Percentiles rank a stretch among this genome's conserved stretches.
phyloP scores from a whole-genome alignment of 2,329 filamentous ascomycete species.

The Botrytis medusae region DNA sequence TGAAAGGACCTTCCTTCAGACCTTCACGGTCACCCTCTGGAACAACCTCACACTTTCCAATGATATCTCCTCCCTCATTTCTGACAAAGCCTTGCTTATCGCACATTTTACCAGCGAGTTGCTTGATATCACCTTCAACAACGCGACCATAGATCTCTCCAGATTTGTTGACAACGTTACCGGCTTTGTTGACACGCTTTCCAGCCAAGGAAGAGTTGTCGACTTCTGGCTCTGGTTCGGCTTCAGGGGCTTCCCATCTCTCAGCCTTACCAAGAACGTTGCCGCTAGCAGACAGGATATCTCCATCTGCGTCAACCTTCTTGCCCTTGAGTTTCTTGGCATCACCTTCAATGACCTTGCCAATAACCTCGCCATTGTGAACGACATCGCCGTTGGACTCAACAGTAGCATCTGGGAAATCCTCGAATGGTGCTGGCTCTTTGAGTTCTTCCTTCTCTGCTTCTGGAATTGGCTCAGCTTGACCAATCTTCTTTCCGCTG shows the following conservation, averaged over 20 bases:
- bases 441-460: slow-evolving; percentile 51
- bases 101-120: slow-evolving; percentile 66
- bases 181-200: slow-evolving; percentile 70
- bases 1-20: slow-evolving; percentile 66
- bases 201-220: slow-evolving; percentile 65
- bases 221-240: slow-evolving; percentile 47
- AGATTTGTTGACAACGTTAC: slow-evolving; percentile 56
- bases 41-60: slow-evolving; percentile 67
- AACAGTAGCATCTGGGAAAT: slow-evolving; percentile 55
- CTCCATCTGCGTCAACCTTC: slow-evolving; percentile 66
- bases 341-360: slow-evolving; percentile 64
- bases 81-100: slow-evolving; percentile 71
- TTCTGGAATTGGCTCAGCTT: slow-evolving; percentile 62
- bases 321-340: slow-evolving; percentile 63
- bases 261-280: slow-evolving; percentile 68
- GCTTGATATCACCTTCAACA: slow-evolving; percentile 63
- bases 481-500: slow-evolving; percentile 65
- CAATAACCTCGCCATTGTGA: slow-evolving; percentile 54
- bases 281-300: slow-evolving; percentile 65
- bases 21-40: slow-evolving; percentile 64
- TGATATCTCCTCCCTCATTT: slow-evolving; percentile 69
- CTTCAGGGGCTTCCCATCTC: slow-evolving; percentile 58
- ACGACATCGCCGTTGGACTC: slow-evolving; percentile 54
- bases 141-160: slow-evolving; percentile 63
- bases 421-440: slow-evolving; percentile 54